A percentile compares a stretch with the other conserved stretches of the same genome.
Evolutionary conservation across 2,329 filamentous ascomycete genomes (phyloP).

Genomic region (Ambrosiella cleistominuta): DNA sequence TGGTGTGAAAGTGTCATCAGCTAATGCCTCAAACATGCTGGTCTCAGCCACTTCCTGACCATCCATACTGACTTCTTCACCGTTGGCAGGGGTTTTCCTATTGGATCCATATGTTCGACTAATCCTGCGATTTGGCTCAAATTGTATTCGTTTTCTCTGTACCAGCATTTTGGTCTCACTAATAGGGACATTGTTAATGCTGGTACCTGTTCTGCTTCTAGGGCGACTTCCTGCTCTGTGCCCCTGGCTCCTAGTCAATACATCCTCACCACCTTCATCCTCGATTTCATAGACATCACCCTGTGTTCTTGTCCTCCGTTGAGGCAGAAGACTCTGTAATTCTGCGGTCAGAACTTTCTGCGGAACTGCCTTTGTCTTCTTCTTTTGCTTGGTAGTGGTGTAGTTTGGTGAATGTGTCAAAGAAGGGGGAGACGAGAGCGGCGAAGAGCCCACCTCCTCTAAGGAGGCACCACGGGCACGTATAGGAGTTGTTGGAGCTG

Average conservation of each 20-base stretch:
- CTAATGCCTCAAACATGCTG: constrained; percentile 25
- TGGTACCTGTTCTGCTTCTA: constrained; percentile 15
- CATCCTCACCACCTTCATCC: constrained; percentile 37
- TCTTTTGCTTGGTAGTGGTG: constrained; percentile 19
- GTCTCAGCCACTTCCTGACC: constrained; percentile 19
- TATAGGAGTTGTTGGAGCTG: constrained; percentile 22
- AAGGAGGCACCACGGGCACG: constrained; percentile 15
- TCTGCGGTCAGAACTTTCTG: constrained; percentile 35
- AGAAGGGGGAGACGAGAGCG: constrained; percentile 46
- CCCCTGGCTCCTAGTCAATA: constrained; percentile 24
- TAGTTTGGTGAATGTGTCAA: constrained; percentile 49
- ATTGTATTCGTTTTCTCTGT: constrained; percentile 14
- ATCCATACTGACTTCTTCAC: constrained; percentile 13
- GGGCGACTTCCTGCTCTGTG: constrained; percentile 20
- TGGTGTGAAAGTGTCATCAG: constrained; percentile 27
- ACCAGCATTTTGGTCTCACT: constrained; percentile 8
- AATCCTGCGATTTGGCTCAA: constrained; percentile 17
- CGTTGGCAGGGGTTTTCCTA: constrained; percentile 15
- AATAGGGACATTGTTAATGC: constrained; percentile 11
- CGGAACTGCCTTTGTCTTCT: constrained; percentile 22
- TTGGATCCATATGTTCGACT: constrained; percentile 13
- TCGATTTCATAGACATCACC: constrained; percentile 20
- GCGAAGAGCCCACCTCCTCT: constrained; percentile 25
- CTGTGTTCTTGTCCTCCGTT: constrained; percentile 26
- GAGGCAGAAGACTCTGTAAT: constrained; percentile 35